These are phyloP conservation scores for Apiospora arundinis DNA, from an alignment of 2,329 filamentous ascomycete genomes.

Conservation along the genomic window DNA sequence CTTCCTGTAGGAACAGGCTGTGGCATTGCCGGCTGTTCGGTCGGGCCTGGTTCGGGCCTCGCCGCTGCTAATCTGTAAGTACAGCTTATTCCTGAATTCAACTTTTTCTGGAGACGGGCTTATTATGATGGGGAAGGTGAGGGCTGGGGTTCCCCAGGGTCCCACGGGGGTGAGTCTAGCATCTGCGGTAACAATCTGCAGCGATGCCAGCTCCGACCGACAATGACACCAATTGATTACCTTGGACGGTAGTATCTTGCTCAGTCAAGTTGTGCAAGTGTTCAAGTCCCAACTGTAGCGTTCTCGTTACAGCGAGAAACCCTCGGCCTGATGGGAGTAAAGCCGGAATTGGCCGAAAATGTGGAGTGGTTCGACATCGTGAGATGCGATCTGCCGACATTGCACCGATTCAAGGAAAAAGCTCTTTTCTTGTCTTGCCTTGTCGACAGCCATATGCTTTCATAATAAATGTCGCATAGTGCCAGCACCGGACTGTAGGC, in stretches of 20 bases:
- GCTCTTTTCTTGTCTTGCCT: neutral
- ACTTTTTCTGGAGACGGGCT: constrained; percentile 4
- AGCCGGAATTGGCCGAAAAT: constrained; percentile 23
- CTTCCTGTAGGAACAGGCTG: neutral
- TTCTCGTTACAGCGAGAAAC: constrained; percentile 11
- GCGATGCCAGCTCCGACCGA: neutral
- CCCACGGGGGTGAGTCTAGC: constrained; percentile 12
- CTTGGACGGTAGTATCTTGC: neutral
- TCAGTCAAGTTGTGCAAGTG: constrained; percentile 1
- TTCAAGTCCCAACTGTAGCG: neutral
- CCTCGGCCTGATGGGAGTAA: constrained; percentile 18
- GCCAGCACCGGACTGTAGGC: constrained; percentile 5
- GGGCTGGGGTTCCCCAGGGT: constrained; percentile 13
- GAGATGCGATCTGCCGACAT: constrained; percentile 22
- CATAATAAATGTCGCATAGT: constrained; percentile 1
- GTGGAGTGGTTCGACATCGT: constrained; percentile 23
- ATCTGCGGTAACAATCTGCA: neutral
- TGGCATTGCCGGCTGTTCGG: neutral
- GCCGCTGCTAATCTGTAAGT: neutral
- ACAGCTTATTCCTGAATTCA: neutral
- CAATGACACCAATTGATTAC: neutral
- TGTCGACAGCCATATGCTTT: constrained; percentile 4
- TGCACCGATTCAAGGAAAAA: constrained; percentile 19
- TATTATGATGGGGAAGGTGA: constrained; percentile 13
- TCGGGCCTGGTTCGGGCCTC: constrained; percentile 1